Evolutionary conservation across 2,329 filamentous ascomycete genomes (phyloP).

Genomic region (Cladobotryum mycophilum): DNA sequence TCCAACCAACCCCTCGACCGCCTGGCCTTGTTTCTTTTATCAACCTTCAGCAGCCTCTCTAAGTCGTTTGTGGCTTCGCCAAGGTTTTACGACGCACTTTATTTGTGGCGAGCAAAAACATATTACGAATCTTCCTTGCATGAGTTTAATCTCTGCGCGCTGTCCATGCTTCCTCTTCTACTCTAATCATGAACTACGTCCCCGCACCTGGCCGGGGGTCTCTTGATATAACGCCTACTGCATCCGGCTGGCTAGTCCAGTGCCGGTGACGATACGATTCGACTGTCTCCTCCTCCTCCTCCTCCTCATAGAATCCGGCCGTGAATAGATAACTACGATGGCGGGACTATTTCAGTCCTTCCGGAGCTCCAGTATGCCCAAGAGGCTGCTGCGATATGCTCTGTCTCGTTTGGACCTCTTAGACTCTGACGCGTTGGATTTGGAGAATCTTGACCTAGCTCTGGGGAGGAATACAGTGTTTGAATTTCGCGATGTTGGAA

Average conservation of each 20-base stretch:
- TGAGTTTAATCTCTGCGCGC: constrained; percentile 1
- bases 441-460: constrained; percentile 78
- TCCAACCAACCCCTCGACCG: constrained; percentile 8
- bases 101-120: neutral
- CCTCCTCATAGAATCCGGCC: neutral
- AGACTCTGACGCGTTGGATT: constrained; percentile 78
- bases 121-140: neutral
- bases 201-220: constrained; percentile 23
- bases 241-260: constrained; percentile 4
- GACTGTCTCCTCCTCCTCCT: neutral
- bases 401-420: constrained; percentile 78
- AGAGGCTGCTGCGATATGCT: constrained; percentile 80
- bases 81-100: neutral
- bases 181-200: constrained; percentile 19
- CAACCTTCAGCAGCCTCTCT: neutral
- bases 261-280: constrained; percentile 10
- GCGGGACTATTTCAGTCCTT: constrained; percentile 64
- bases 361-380: constrained; percentile 69
- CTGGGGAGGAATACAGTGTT: constrained; percentile 76
- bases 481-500: constrained; percentile 79
- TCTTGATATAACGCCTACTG: constrained; percentile 18
- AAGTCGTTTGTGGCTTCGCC: neutral
- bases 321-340: constrained; percentile 42
- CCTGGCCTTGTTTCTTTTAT: neutral
- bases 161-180: constrained; percentile 8